phyloP scores from a whole-genome alignment of 2,329 filamentous ascomycete species.

The Phaeosphaeriaceae sp. region DNA sequence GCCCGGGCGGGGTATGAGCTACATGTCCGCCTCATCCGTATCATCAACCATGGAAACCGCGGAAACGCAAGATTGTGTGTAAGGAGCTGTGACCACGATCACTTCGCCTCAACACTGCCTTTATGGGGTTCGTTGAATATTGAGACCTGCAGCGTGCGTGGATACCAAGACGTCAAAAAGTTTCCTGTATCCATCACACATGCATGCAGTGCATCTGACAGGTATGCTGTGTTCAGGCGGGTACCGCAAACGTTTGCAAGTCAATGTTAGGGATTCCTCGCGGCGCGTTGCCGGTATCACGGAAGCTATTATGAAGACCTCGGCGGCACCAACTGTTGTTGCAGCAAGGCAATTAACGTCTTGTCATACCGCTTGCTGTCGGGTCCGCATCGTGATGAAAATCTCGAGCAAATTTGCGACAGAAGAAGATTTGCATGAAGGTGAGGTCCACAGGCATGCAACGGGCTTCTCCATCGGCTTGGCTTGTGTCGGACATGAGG shows the following conservation, averaged over 20 bases:
- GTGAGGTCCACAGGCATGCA: conserved; percentile 28
- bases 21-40: conserved; percentile 12
- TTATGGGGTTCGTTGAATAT: conserved; percentile 26
- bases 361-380: conserved; percentile 26
- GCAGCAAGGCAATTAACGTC: conserved; percentile 21
- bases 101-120: conserved; percentile 3
- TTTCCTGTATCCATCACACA: conserved; percentile 38
- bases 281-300: conserved; percentile 25
- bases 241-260: conserved; percentile 26
- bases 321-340: conserved; percentile 19
- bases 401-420: conserved; percentile 33
- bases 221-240: conserved; percentile 25
- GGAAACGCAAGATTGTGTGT: conserved; percentile 9
- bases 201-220: conserved; percentile 35
- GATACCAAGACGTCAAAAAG: conserved; percentile 32
- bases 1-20: conserved; percentile 27
- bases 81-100: conserved; percentile 20
- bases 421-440: conserved; percentile 15
- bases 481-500: conserved; percentile 23
- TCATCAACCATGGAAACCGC: conserved; percentile 24
- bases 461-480: conserved; percentile 27
- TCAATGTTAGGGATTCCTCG: conserved; percentile 22
- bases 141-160: conserved; percentile 34
- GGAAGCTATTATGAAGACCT: conserved; percentile 16
- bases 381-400: conserved; percentile 30